phyloP scores from a whole-genome alignment of 495 filamentous ascomycete species.

The Penicillium manginii region DNA sequence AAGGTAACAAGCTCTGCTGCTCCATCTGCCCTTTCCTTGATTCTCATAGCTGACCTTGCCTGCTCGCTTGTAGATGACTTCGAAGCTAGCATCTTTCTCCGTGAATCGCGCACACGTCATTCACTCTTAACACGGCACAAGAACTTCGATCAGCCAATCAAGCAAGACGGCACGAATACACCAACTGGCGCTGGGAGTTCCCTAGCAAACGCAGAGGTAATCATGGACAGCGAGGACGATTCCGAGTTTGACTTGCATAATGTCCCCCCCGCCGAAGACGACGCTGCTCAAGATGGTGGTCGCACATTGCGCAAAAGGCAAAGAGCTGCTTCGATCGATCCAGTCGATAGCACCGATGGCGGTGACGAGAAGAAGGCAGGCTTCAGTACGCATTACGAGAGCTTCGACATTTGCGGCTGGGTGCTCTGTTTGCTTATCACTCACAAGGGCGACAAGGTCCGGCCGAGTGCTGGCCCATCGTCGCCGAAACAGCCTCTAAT shows the following conservation, averaged over 20 bases:
- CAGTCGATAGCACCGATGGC: slow-evolving; percentile 3
- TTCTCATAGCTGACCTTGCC: not conserved
- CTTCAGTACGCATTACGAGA: slow-evolving; percentile 86
- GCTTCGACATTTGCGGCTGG: slow-evolving; percentile 91
- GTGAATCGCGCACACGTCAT: slow-evolving; percentile 84
- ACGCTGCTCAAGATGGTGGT: slow-evolving; percentile 11
- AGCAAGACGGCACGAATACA: slow-evolving; percentile 44
- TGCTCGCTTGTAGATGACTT: slow-evolving; percentile 74
- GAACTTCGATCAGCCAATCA: slow-evolving; percentile 58
- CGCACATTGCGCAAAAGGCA: slow-evolving; percentile 14
- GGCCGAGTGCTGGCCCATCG: slow-evolving; percentile 31
- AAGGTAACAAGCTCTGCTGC: slow-evolving; percentile 57
- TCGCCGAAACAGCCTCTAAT: slow-evolving; percentile 71
- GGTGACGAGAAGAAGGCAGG: slow-evolving; percentile 84
- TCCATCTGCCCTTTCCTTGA: not conserved
- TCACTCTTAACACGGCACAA: slow-evolving; percentile 85
- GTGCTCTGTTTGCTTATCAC: slow-evolving; percentile 91
- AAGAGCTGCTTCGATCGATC: slow-evolving; percentile 2
- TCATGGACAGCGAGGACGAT: slow-evolving; percentile 49
- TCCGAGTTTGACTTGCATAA: slow-evolving; percentile 36
- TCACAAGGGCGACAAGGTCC: slow-evolving; percentile 55
- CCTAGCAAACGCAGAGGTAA: slow-evolving; percentile 37
- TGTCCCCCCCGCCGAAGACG: slow-evolving; percentile 37
- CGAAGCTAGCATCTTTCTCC: slow-evolving; percentile 91
- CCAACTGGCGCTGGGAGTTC: slow-evolving; percentile 57